Conservation (phyloP, 2,329 filamentous ascomycete species). For the Magnaporthales sp. region DNA sequence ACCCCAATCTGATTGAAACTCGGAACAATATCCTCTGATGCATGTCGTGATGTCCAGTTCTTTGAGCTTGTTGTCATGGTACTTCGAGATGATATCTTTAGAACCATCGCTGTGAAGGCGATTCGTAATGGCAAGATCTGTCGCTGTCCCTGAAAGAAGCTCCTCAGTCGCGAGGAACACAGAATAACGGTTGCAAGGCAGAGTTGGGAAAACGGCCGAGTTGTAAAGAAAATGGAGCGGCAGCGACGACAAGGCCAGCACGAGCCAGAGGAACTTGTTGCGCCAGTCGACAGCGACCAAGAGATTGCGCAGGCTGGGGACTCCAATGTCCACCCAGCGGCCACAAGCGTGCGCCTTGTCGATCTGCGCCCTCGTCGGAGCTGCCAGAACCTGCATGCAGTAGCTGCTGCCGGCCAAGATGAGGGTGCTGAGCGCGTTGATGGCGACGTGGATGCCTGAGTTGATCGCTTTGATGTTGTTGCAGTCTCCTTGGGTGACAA, state of each 20-base stretch:
- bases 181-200: slow-evolving; percentile 9
- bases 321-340: slow-evolving; percentile 10
- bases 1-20: background rate
- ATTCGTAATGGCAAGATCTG: too few species aligned
- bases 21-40: background rate
- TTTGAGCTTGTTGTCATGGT: background rate
- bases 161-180: background rate
- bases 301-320: slow-evolving; percentile 10
- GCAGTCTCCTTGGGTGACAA: slow-evolving; percentile 1
- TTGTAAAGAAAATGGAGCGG: slow-evolving; percentile 13
- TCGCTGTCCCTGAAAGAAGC: background rate
- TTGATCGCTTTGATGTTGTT: slow-evolving; percentile 4
- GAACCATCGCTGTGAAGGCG: too few species aligned
- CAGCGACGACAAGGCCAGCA: slow-evolving; percentile 10
- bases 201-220: slow-evolving; percentile 11
- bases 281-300: slow-evolving; percentile 6
- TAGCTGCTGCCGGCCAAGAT: slow-evolving; percentile 26
- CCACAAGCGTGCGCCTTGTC: slow-evolving; percentile 12
- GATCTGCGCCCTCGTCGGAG: slow-evolving; percentile 22
- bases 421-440: slow-evolving; percentile 21
- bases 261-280: slow-evolving; percentile 2
- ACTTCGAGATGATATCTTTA: background rate
- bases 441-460: slow-evolving; percentile 19
- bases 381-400: slow-evolving; percentile 24
- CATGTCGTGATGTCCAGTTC: background rate